Evolutionary conservation across 2,329 filamentous ascomycete genomes (phyloP), one percentile per base, ranked within the genome.

Genomic region (Colletotrichum agaves): DNA sequence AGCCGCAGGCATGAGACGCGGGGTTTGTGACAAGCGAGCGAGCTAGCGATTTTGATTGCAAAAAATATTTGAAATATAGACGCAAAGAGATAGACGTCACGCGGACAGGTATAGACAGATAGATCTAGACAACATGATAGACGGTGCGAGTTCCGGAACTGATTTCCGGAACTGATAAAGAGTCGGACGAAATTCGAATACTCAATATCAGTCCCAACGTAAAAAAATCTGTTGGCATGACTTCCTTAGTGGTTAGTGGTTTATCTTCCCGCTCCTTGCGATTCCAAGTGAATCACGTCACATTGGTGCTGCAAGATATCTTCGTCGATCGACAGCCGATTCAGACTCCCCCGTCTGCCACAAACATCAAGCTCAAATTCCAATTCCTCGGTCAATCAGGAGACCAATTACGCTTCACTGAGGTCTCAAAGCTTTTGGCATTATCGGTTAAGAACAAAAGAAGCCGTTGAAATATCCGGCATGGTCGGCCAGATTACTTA

Each of bases 401-500:
- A 21, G 19, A 31, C 8, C 35, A 15, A 21, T 35, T 31, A 60
- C 12, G 17, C 13, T 52, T 43, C 19, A n/a, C 12, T 12, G 23
- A n/a, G 27, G 19, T 10, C 27, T n/a, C 12, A 15, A 1, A 2
- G 35, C 35, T 12, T 31, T 21, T 33, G 6, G 8, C 19, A 61
- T 61, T 27, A 12, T 17, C n/a, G 21, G 19, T 13, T 13, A 3
- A 11, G 7, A 8, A 19, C 35, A 19, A 21, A 13, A 17, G 35
- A 19, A 65, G n/a, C n/a, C 17, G 4, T 17, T 27, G 15, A 39
- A 60, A 12, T 33, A 37, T 31, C 21, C 43, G 66, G 12, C n/a
- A 80, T 80, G 78, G 76, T 75, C 21, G 78, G 79, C 13, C 73
- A 76, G 4, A 72, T 75, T 5, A 73, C 74, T 41, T 82, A 82